Evolutionary conservation across 2,329 filamentous ascomycete species (phyloP).

Genomic region (Macrophomina tecta): DNA sequence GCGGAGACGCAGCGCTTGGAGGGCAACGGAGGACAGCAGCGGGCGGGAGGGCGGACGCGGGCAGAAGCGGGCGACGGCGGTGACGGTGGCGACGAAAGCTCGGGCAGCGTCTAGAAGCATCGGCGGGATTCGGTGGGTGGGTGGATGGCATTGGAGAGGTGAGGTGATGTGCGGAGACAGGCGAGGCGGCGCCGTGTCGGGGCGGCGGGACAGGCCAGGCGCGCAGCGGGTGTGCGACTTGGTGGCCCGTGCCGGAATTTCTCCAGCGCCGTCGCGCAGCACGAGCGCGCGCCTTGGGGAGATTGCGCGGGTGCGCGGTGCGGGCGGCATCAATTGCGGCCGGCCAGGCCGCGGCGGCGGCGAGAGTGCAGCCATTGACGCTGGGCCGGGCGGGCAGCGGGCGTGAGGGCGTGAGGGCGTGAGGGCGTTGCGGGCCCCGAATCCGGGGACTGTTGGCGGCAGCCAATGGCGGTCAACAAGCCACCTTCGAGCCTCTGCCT

Average conservation of each 20-base stretch:
- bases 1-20: too few relatives aligned
- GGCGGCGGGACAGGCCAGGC: slow-evolving; percentile 40
- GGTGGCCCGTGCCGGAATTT: slow-evolving; percentile 45
- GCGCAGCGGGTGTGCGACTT: not conserved
- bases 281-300: not conserved
- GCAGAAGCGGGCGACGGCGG: slow-evolving; percentile 40
- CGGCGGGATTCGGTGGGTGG: slow-evolving; percentile 28
- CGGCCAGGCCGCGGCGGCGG: not conserved
- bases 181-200: slow-evolving; percentile 36
- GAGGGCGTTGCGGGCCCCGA: not conserved
- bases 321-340: slow-evolving; percentile 1
- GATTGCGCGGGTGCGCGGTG: slow-evolving; percentile 18
- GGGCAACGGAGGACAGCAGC: too few relatives aligned
- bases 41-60: too few relatives aligned
- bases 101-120: slow-evolving; percentile 56
- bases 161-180: slow-evolving; percentile 38
- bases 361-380: not conserved
- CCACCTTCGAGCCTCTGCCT: slow-evolving; percentile 2
- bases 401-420: not conserved
- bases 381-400: not conserved
- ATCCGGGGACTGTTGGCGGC: slow-evolving; percentile 9
- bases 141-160: slow-evolving; percentile 49
- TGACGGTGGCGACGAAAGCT: slow-evolving; percentile 44
- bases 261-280: slow-evolving; percentile 9
- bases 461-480: slow-evolving; percentile 25